Base-by-base conservation (phyloP, 352 stramenopile species). In the Phytophthora cryptogea region DNA sequence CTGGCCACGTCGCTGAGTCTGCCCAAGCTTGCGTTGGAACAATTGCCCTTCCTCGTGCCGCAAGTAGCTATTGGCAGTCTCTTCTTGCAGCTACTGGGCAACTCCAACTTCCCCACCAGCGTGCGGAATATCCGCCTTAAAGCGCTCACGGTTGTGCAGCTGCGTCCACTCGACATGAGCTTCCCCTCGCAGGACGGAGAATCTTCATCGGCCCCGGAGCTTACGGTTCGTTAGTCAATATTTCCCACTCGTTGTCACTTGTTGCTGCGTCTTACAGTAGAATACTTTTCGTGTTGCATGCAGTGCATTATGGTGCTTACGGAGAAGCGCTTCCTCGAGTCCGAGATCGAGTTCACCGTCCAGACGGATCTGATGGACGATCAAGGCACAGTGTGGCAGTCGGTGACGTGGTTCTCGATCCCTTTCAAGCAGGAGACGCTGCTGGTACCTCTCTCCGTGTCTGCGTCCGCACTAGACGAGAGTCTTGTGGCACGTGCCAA, bases 301-400 rank as follows among this genome's bases (percentile, higher is more conserved):
- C 40, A 92, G 84, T 89, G 81, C 42, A 35, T 91, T 16, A 90
- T 93, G 84, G 80, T 90, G 32, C 56, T 91, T 14, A 86, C 74
- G 16, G 71, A 89, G 59, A 93, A 93, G 66, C 73, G 75, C 5
- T 88, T 91, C 39, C 68, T 89, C 16, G 72, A 88, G 30, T 66
- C 72, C 11, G 80, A 84, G 52, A 72, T 93, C 42, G 82, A 93
- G 56, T 91, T 93, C 53, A 70, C 63, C 7, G 72, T 91, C 17
- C 84, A 91, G 49, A 93, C 84, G 11, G 84, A 93, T 35, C 44
- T 93, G 14, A 78, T 90, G 42, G 81, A 91, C 54, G 68, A 89
- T 26, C 59, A 86, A 51, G 80, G 80, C 27, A 88, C 79, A 4
- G 65, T 93, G 23, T 93, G 84, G 81, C 84, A 93, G 69, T 93